Percentiles rank a stretch among this genome's conserved stretches.
Conservation (phyloP, 2,329 filamentous ascomycete genomes). For the Apiospora arundinis region DNA sequence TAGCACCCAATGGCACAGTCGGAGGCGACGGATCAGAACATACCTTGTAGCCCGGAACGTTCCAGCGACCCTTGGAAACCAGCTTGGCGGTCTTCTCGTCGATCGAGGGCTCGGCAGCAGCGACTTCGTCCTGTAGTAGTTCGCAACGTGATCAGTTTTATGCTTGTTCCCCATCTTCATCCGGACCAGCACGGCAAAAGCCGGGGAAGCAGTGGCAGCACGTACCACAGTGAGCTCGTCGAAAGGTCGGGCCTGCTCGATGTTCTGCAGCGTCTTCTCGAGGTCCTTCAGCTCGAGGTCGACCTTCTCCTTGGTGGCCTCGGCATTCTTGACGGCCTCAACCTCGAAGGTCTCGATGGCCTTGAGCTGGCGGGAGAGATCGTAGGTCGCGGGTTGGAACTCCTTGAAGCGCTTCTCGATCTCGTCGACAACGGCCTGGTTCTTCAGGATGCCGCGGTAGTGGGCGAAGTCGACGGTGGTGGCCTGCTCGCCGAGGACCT, state of each 20-base stretch:
- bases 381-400: constrained; percentile 94
- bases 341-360: constrained; percentile 97
- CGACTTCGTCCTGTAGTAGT: constrained; percentile 82
- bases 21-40: constrained; percentile 39
- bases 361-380: constrained; percentile 93
- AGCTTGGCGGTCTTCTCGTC: constrained; percentile 95
- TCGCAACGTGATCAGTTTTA: not conserved
- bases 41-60: constrained; percentile 98
- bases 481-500: constrained; percentile 81
- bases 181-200: not conserved
- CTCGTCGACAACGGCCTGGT: constrained; percentile 93
- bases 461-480: constrained; percentile 90
- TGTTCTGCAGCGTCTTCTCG: constrained; percentile 94
- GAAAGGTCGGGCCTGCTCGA: constrained; percentile 93
- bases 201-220: constrained; percentile 41
- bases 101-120: constrained; percentile 91
- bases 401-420: constrained; percentile 93
- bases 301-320: constrained; percentile 96
- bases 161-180: not conserved
- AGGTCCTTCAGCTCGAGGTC: constrained; percentile 94
- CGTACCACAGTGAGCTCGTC: constrained; percentile 97
- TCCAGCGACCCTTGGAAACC: constrained; percentile 97
- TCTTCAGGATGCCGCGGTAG: constrained; percentile 94
- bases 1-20: constrained; percentile 26
- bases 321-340: constrained; percentile 94